Percentiles rank a stretch among this genome's conserved stretches.
Evolutionary conservation across 2,329 filamentous ascomycete genomes (phyloP).

Genomic region (Cladobotryum mycophilum): DNA sequence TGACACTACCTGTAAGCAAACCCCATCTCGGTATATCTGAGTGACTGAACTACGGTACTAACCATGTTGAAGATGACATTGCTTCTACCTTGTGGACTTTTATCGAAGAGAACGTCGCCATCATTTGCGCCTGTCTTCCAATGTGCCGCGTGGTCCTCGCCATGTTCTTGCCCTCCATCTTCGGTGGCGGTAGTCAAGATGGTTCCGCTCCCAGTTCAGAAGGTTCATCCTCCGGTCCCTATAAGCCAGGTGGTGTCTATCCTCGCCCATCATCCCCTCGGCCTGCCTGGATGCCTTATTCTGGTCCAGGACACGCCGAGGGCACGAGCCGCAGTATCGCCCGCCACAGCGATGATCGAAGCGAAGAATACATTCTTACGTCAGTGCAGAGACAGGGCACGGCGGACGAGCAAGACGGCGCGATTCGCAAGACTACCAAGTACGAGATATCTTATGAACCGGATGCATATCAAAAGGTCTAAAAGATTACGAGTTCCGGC

Average conservation of each 20-base stretch:
- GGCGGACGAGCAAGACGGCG: conserved; percentile 15
- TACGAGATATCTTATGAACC: conserved; percentile 31
- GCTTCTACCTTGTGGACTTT: conserved; percentile 34
- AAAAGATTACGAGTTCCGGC: too few species aligned
- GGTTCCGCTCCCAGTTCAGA: conserved; percentile 9
- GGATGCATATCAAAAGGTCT: conserved; percentile 7
- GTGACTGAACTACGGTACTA: not conserved
- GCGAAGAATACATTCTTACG: conserved; percentile 31
- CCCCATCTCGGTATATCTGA: not conserved
- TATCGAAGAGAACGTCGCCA: conserved; percentile 33
- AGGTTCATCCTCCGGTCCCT: conserved; percentile 12
- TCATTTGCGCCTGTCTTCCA: conserved; percentile 34
- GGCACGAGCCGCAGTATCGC: conserved; percentile 22
- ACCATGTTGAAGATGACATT: conserved; percentile 23
- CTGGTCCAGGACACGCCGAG: conserved; percentile 24
- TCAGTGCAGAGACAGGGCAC: conserved; percentile 13
- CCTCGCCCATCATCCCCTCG: conserved; percentile 10
- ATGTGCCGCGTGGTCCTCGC: conserved; percentile 35
- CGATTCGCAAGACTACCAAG: conserved; percentile 31
- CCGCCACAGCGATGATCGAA: conserved; percentile 22
- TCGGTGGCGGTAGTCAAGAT: conserved; percentile 16
- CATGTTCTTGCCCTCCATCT: conserved; percentile 29
- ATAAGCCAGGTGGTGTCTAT: conserved; percentile 17
- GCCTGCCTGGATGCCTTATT: conserved; percentile 28
- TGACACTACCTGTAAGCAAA: conserved; percentile 29